These are phyloP conservation scores for Pistacia atlantica DNA, from an alignment of 345 rosid genomes.

Conservation along the genomic window DNA sequence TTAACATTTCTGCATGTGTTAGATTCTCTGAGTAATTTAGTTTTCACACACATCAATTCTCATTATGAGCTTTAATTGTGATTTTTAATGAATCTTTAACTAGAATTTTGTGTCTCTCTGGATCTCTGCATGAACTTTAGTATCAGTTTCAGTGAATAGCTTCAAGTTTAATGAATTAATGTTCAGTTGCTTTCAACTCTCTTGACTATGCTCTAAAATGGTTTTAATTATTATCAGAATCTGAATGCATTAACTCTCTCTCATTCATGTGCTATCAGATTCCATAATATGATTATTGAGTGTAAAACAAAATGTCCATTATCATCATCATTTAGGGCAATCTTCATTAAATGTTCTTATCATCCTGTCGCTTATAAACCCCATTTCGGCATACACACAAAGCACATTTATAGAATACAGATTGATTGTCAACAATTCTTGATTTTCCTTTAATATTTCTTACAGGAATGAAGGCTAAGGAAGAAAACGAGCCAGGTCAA, in stretches of 20 bases:
- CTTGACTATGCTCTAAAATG: too few relatives aligned
- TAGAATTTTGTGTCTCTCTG: background rate
- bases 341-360: background rate
- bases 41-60: constrained; percentile 4
- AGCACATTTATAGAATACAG: background rate
- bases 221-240: background rate
- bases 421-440: background rate
- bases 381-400: background rate
- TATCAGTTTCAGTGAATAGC: too few relatives aligned
- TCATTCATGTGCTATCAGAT: too few relatives aligned
- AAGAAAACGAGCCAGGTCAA: constrained; percentile 40
- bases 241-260: too few relatives aligned
- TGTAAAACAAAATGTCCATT: too few relatives aligned
- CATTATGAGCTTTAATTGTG: constrained; percentile 1
- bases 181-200: background rate
- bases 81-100: constrained; percentile 1
- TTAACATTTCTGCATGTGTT: background rate
- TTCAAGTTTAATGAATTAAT: too few relatives aligned
- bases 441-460: constrained; percentile 1
- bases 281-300: too few relatives aligned
- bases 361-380: background rate
- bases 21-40: background rate
- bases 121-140: background rate
- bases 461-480: constrained; percentile 40
- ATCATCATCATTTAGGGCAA: background rate